Evolutionary conservation across 2,329 filamentous ascomycete genomes (phyloP).

Genomic region (Magnaporthiopsis poae): DNA sequence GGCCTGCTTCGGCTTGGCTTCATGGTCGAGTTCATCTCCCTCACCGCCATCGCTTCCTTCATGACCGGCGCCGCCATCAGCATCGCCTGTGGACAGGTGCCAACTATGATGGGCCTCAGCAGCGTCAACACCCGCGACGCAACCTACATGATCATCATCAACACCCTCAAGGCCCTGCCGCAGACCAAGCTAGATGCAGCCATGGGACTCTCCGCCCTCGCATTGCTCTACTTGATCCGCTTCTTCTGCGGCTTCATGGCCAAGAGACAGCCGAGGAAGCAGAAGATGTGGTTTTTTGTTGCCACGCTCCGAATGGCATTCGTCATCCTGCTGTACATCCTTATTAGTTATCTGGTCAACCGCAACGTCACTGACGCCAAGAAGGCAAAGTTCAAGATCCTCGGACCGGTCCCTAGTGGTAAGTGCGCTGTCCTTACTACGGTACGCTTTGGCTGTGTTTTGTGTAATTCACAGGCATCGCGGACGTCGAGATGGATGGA

Average conservation of each 20-base stretch:
- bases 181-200: conserved; percentile 55
- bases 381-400: conserved; percentile 59
- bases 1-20: conserved; percentile 39
- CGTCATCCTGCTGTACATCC: conserved; percentile 73
- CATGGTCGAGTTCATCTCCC: conserved; percentile 42
- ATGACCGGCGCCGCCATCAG: conserved; percentile 42
- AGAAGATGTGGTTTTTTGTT: conserved; percentile 61
- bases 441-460: neutral
- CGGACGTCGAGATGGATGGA: neutral
- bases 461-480: neutral
- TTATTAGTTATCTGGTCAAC: conserved; percentile 80
- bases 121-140: conserved; percentile 35
- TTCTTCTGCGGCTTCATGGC: conserved; percentile 50
- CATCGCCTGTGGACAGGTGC: conserved; percentile 39
- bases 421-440: conserved; percentile 13
- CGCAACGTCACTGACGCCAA: conserved; percentile 42
- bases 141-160: conserved; percentile 35
- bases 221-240: conserved; percentile 56
- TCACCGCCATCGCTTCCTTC: conserved; percentile 40
- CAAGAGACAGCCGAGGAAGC: conserved; percentile 46
- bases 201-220: conserved; percentile 58
- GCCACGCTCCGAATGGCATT: conserved; percentile 68
- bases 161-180: conserved; percentile 30
- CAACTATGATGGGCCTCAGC: conserved; percentile 31
- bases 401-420: conserved; percentile 69